These are phyloP conservation scores for Sporothrix pseudoabietina DNA, from an alignment of 2,329 filamentous ascomycete genomes.

Conservation along the genomic window DNA sequence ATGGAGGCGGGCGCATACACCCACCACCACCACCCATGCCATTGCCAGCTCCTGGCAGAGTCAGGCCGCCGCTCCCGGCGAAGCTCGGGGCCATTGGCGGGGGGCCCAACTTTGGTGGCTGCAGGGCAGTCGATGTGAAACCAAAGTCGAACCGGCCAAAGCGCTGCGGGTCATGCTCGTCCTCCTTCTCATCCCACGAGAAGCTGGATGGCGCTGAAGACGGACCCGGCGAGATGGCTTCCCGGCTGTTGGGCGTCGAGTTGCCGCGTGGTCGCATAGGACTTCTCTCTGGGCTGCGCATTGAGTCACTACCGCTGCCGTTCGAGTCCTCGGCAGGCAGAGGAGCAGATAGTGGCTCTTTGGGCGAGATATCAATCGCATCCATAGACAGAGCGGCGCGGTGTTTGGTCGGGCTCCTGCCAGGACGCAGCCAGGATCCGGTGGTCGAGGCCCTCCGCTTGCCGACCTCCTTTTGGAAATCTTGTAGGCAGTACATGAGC, in stretches of 20 bases:
- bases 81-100: neutral
- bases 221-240: conserved; percentile 61
- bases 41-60: neutral
- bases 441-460: conserved; percentile 52
- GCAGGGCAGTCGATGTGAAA: neutral
- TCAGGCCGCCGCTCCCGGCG: conserved; percentile 3
- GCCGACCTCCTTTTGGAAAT: conserved; percentile 69
- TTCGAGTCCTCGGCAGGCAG: conserved; percentile 56
- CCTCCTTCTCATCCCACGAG: conserved; percentile 58
- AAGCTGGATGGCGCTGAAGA: conserved; percentile 68
- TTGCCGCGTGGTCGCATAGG: conserved; percentile 54
- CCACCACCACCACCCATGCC: conserved; percentile 37
- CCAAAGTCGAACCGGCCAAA: conserved; percentile 48
- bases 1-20: conserved; percentile 39
- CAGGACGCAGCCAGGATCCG: conserved; percentile 53
- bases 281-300: conserved; percentile 45
- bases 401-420: conserved; percentile 62
- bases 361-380: conserved; percentile 54
- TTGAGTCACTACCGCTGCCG: conserved; percentile 43
- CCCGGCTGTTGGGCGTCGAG: conserved; percentile 53
- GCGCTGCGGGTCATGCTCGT: conserved; percentile 46
- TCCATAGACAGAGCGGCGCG: conserved; percentile 62
- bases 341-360: conserved; percentile 63
- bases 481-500: conserved; percentile 84
- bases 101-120: conserved; percentile 15